Evolutionary conservation across 208 protist genomes (phyloP).

Genomic region (Leishmania aethiopica): DNA sequence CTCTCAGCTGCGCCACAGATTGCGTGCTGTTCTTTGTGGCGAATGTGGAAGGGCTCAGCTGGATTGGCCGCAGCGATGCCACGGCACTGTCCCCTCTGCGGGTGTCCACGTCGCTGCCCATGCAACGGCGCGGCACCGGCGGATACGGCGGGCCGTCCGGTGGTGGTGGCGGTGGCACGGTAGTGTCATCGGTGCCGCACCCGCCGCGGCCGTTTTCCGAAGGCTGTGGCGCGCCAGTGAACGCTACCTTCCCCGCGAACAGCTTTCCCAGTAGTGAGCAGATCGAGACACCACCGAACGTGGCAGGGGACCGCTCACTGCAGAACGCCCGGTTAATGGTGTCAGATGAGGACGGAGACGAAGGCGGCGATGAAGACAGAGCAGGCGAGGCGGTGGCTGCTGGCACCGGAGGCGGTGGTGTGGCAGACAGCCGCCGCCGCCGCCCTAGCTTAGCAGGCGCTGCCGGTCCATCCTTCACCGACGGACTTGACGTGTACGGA

Average conservation of each 20-base stretch:
- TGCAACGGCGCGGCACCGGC: not conserved
- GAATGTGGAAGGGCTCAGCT: constrained; percentile 24
- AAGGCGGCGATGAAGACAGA: constrained; percentile 11
- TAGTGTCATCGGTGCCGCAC: constrained; percentile 2
- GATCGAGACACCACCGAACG: constrained; percentile 15
- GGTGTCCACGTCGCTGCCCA: constrained; percentile 13
- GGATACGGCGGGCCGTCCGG: not conserved
- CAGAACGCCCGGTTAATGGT: not conserved
- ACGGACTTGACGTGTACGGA: constrained; percentile 15
- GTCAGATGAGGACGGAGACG: constrained; percentile 5
- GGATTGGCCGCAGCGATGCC: constrained; percentile 36
- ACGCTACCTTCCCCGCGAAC: constrained; percentile 14
- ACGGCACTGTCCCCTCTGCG: constrained; percentile 23
- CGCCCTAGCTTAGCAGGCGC: constrained; percentile 9
- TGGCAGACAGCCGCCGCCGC: not conserved
- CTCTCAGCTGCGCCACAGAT: constrained; percentile 52
- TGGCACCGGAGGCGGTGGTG: constrained; percentile 5
- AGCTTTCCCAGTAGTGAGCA: constrained; percentile 21
- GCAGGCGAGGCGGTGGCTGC: not conserved
- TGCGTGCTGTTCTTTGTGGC: constrained; percentile 50
- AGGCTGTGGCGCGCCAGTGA: constrained; percentile 6
- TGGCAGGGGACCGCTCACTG: constrained; percentile 1
- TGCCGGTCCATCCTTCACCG: not conserved
- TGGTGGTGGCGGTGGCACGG: constrained; percentile 2
- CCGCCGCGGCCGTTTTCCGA: constrained; percentile 15